phyloP scores from a whole-genome alignment of 331 rosid species.

The Rosa hybrid region DNA sequence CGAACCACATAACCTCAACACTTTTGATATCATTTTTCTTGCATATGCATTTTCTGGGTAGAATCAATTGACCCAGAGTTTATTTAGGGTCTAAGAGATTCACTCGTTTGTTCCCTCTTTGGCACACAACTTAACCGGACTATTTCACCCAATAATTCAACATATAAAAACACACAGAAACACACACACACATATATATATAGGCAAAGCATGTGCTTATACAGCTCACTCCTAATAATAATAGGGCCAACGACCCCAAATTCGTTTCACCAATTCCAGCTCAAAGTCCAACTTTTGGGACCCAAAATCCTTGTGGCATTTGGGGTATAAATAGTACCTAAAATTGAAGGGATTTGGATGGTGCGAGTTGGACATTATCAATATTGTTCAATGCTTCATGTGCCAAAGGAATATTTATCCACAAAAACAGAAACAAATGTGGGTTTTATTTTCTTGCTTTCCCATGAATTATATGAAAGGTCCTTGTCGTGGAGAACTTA shows the following conservation, averaged over 20 bases:
- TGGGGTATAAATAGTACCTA: neutral
- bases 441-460: neutral
- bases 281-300: neutral
- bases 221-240: conserved; percentile 34
- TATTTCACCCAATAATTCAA: conserved; percentile 15
- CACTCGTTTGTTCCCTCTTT: conserved; percentile 17
- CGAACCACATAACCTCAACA: too few relatives aligned
- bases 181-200: neutral
- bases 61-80: neutral
- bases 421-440: neutral
- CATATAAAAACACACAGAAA: neutral
- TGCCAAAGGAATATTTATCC: neutral
- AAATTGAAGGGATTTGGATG: conserved; percentile 1
- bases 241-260: conserved; percentile 34
- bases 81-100: neutral
- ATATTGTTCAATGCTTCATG: conserved; percentile 11
- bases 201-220: conserved; percentile 35
- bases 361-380: neutral
- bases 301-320: neutral
- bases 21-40: too few relatives aligned
- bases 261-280: conserved; percentile 25
- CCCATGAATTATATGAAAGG: neutral
- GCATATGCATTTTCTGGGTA: neutral
- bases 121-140: conserved; percentile 3
- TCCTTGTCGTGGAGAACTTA: neutral